Conservation (phyloP, 1,139 yeast genomes). For the Yamadazyma sp. region DNA sequence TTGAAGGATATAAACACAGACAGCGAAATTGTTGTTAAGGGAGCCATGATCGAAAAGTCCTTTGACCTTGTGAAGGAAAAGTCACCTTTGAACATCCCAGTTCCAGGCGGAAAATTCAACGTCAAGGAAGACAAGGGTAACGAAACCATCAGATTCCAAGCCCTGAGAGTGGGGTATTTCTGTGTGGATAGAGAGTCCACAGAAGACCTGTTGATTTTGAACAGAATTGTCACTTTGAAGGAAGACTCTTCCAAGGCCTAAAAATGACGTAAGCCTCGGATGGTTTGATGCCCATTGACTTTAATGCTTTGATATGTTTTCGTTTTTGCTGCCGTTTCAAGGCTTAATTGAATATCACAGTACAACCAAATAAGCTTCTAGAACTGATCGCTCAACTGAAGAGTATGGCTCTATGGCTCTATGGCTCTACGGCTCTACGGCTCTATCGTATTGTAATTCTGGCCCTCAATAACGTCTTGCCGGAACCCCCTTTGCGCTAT, state of each 20-base stretch:
- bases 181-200: constrained; percentile 81
- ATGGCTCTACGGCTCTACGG: too few species aligned
- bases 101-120: constrained; percentile 67
- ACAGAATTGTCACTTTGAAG: constrained; percentile 87
- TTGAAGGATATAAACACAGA: constrained; percentile 78
- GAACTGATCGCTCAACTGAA: too few species aligned
- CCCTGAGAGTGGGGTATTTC: constrained; percentile 94
- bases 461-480: too few species aligned
- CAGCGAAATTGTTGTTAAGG: constrained; percentile 66
- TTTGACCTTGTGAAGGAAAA: constrained; percentile 64
- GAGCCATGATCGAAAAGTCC: constrained; percentile 78
- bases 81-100: constrained; percentile 76
- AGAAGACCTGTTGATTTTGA: constrained; percentile 62
- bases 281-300: too few species aligned
- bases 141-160: constrained; percentile 96
- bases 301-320: too few species aligned
- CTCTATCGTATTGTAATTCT: too few species aligned
- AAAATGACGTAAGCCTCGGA: too few species aligned
- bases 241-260: constrained; percentile 48
- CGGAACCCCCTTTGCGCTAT: too few species aligned
- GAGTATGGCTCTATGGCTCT: too few species aligned
- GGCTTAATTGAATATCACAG: too few species aligned
- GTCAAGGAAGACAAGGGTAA: constrained; percentile 62
- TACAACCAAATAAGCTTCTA: too few species aligned
- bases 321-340: too few species aligned